These are phyloP conservation scores for Austropuccinia psidii DNA, from an alignment of 1,284 basidiomycete genomes.

Conservation along the genomic window DNA sequence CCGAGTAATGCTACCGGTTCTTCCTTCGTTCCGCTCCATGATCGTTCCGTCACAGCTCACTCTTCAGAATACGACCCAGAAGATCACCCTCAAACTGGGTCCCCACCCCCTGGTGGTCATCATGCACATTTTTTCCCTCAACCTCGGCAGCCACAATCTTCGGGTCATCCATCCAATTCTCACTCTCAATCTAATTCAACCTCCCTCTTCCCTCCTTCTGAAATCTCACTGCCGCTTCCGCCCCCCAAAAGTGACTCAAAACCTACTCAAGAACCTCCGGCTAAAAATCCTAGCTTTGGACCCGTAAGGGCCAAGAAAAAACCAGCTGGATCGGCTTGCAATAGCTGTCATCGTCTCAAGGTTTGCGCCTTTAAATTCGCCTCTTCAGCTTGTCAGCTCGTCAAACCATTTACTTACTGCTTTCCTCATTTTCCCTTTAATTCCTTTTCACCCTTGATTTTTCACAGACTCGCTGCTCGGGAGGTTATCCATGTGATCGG, in stretches of 20 bases:
- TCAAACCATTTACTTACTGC: background rate
- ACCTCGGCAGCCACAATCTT: background rate
- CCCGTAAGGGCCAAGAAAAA: constrained; percentile 36
- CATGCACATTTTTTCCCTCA: background rate
- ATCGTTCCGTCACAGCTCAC: constrained; percentile 3
- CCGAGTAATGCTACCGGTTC: background rate
- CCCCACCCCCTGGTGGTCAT: background rate
- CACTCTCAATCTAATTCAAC: background rate
- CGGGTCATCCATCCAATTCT: background rate
- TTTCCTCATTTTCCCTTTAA: background rate
- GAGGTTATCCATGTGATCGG: constrained; percentile 36
- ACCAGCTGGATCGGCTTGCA: constrained; percentile 35
- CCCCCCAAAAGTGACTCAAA: constrained; percentile 5
- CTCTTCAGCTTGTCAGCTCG: background rate
- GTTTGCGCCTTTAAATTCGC: background rate
- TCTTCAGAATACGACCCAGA: constrained; percentile 30
- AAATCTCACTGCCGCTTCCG: background rate
- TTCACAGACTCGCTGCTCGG: constrained; percentile 32
- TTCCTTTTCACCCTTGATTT: background rate
- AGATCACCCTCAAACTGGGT: constrained; percentile 13
- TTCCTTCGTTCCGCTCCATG: constrained; percentile 19
- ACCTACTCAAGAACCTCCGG: background rate
- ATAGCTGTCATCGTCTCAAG: constrained; percentile 36
- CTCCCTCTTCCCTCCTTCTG: background rate
- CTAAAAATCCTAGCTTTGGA: constrained; percentile 21